Percentiles rank a stretch among this genome's conserved stretches.
These are phyloP conservation scores for Penicillium psychrosexuale DNA, from an alignment of 2,329 filamentous ascomycete species.

Conservation along the genomic window DNA sequence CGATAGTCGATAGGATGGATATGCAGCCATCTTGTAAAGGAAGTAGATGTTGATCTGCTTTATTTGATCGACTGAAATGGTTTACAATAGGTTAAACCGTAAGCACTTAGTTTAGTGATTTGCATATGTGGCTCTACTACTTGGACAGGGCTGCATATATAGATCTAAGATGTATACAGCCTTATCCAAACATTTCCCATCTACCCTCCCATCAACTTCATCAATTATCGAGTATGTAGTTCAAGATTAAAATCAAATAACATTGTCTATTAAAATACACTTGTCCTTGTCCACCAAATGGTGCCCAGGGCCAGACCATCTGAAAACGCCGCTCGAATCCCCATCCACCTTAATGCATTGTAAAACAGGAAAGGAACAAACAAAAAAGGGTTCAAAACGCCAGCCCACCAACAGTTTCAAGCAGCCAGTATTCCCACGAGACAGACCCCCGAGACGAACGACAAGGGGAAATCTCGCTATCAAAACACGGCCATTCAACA, in stretches of 20 bases:
- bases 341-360: conserved; percentile 22
- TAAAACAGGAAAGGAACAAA: conserved; percentile 7
- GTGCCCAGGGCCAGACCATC: conserved; percentile 15
- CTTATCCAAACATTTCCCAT: background rate
- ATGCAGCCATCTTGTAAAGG: background rate
- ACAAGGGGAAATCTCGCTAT: background rate
- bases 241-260: conserved; percentile 1
- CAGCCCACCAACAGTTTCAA: background rate
- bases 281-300: conserved; percentile 2
- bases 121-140: background rate
- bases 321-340: conserved; percentile 18
- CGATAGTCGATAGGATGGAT: background rate
- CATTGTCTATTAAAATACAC: conserved; percentile 22
- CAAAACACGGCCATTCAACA: background rate
- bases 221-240: background rate
- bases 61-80: background rate
- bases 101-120: background rate
- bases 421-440: background rate
- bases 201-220: background rate
- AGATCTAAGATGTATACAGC: background rate
- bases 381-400: conserved; percentile 1
- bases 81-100: background rate
- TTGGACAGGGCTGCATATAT: background rate
- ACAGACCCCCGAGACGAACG: background rate
- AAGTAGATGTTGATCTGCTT: no score